Conservation (phyloP, 1,284 basidiomycete species). For the Papiliotrema flavescens region DNA sequence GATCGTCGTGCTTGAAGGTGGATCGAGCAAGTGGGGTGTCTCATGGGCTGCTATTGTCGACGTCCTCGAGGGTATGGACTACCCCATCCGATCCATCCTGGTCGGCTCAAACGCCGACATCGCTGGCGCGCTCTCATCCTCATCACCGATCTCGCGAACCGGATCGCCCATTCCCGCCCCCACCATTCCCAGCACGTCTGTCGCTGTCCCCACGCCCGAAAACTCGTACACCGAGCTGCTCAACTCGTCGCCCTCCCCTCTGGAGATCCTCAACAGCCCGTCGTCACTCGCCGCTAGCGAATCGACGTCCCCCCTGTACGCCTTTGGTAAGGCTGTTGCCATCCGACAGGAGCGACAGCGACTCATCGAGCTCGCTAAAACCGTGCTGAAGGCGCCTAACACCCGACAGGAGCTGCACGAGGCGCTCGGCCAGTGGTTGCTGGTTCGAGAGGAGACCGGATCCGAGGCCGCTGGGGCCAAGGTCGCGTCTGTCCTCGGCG, state of each 20-base stretch:
- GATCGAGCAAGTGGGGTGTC: slow-evolving; percentile 80
- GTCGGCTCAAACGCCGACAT: slow-evolving; percentile 45
- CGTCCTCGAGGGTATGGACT: slow-evolving; percentile 37
- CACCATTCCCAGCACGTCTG: slow-evolving; percentile 53
- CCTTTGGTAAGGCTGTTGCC: slow-evolving; percentile 83
- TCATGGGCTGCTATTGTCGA: slow-evolving; percentile 46
- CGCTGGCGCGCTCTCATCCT: slow-evolving; percentile 35
- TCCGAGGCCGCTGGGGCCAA: slow-evolving; percentile 61
- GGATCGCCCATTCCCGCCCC: slow-evolving; percentile 27
- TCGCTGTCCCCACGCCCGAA: slow-evolving; percentile 75
- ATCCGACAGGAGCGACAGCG: slow-evolving; percentile 68
- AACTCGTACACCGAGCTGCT: slow-evolving; percentile 87
- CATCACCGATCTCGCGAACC: slow-evolving; percentile 33
- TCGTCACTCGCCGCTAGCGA: slow-evolving; percentile 65
- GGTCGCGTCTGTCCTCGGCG: slow-evolving; percentile 56
- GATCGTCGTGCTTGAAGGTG: slow-evolving; percentile 80
- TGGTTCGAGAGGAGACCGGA: slow-evolving; percentile 62
- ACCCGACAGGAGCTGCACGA: slow-evolving; percentile 59
- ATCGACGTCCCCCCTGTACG: slow-evolving; percentile 88
- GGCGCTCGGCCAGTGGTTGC: slow-evolving; percentile 69
- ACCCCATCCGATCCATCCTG: slow-evolving; percentile 40
- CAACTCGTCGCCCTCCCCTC: slow-evolving; percentile 73
- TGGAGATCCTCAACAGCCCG: slow-evolving; percentile 83
- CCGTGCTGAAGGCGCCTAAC: slow-evolving; percentile 52
- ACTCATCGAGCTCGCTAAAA: slow-evolving; percentile 62